These are phyloP conservation scores for Hyaloscypha variabilis DNA, from an alignment of 495 filamentous ascomycete species.

Conservation along the genomic window DNA sequence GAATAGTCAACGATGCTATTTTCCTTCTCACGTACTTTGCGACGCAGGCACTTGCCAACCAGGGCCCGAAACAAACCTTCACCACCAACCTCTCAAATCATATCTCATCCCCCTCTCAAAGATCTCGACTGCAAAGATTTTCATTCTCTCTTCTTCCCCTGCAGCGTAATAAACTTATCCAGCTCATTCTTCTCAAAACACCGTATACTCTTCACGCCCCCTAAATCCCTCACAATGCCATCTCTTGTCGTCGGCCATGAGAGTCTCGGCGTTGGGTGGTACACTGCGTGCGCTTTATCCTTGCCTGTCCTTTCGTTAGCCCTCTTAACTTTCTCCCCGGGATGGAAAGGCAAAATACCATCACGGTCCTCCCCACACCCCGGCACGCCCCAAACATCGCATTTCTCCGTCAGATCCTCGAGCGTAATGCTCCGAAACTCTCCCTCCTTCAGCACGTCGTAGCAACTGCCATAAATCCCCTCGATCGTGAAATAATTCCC, in stretches of 20 bases:
- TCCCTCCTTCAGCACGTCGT: not conserved
- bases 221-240: not conserved
- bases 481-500: not conserved
- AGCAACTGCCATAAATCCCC: not conserved
- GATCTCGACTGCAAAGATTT: too few relatives aligned
- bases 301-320: not conserved
- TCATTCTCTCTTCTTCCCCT: too few relatives aligned
- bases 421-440: not conserved
- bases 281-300: not conserved
- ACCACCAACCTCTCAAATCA: not conserved
- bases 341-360: not conserved
- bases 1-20: too few relatives aligned
- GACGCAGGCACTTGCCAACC: too few relatives aligned
- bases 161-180: too few relatives aligned
- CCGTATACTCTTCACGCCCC: not conserved
- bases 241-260: not conserved
- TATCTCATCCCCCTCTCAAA: too few relatives aligned
- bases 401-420: not conserved
- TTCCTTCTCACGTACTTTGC: too few relatives aligned
- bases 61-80: too few relatives aligned
- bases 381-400: not conserved
- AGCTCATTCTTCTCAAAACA: not conserved
- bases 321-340: not conserved
- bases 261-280: not conserved
- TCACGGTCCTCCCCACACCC: not conserved